Evolutionary conservation across 305 asterid genomes (phyloP).

Genomic region (Solanum chacoense): DNA sequence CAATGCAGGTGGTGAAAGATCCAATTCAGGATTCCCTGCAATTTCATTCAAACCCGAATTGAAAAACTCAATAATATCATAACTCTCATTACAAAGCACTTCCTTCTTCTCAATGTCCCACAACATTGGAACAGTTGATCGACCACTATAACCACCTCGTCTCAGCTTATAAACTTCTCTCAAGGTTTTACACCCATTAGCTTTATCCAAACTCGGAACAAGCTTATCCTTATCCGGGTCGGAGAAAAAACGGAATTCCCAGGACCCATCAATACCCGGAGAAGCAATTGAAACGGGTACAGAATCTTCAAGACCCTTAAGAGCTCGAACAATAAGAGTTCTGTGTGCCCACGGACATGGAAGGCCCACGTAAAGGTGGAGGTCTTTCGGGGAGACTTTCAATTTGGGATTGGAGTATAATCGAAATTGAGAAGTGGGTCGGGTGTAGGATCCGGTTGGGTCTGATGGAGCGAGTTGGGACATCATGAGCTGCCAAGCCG

Average conservation of each 20-base stretch:
- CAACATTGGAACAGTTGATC: constrained; percentile 86
- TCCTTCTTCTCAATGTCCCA: constrained; percentile 59
- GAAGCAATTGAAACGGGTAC: constrained; percentile 64
- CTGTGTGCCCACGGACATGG: constrained; percentile 71
- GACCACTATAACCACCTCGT: constrained; percentile 57
- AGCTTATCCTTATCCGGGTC: constrained; percentile 7
- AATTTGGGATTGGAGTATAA: constrained; percentile 30
- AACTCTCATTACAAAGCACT: constrained; percentile 83
- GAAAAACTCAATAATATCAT: constrained; percentile 58
- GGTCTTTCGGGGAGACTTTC: constrained; percentile 27
- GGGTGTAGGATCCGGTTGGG: constrained; percentile 59
- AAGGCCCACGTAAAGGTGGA: constrained; percentile 35
- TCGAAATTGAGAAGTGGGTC: constrained; percentile 76
- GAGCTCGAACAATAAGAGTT: constrained; percentile 83
- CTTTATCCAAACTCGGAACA: constrained; percentile 46
- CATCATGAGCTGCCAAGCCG: constrained; percentile 93
- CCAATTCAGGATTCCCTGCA: constrained; percentile 44
- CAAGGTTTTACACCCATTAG: constrained; percentile 50
- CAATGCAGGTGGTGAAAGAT: constrained; percentile 58
- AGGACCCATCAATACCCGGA: constrained; percentile 67
- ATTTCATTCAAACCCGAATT: constrained; percentile 51
- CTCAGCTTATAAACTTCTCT: constrained; percentile 55
- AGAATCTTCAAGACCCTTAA: constrained; percentile 63
- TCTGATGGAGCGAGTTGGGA: constrained; percentile 95
- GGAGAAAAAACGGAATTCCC: constrained; percentile 42